Base-by-base conservation (phyloP, 176 grass and related monocot species). In the Carex myosuroides region DNA sequence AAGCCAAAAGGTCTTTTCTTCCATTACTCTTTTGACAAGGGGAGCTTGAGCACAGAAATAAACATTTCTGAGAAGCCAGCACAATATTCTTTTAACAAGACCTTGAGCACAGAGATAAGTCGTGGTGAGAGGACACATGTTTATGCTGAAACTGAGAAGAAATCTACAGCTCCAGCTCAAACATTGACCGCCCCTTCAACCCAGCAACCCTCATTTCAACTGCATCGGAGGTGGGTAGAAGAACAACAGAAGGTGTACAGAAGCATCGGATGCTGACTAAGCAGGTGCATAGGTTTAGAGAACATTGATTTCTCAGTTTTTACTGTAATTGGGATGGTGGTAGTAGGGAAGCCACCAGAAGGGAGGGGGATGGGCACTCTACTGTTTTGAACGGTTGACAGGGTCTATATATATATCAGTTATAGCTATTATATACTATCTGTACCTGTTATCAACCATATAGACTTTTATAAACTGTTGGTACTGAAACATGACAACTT, bases 151-250 rank as follows among this genome's bases (percentile, higher is more conserved):
- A 8, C 32, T 32, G 72, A 84, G 33, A 54, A 72, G 64, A 48
- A 2, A 60, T 26, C 37, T 59, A 42, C 20, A 37, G 17, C 32
- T 63, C 70, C 67, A 66, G 48, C 46, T 74, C 59, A 26, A 53
- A 13, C 57, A 22, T 62, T n/a, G 8, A 56, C 61, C n/a, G 30
- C 18, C 53, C 58, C 84, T 53, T 53, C 22, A 69, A 72, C 35
- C 18, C 74, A 89, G 68, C 56, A 58, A 61, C 24, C 72, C 10
- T 30, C 59, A 26, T 13, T 64, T 32, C 14, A 50, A 6, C 37
- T 73, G 80, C 81, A 84, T 44, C 70, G 74, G 48, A 35, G 53
- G 13, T 86, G 81, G 73, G 77, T 86, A 76, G 11, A 89, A 39
- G 60, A 86, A 32, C 75, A 70, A 71, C 79, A 70, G 37, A 84